Conservation (phyloP, 2,329 filamentous ascomycete genomes). For the Penicillium janthinellum region DNA sequence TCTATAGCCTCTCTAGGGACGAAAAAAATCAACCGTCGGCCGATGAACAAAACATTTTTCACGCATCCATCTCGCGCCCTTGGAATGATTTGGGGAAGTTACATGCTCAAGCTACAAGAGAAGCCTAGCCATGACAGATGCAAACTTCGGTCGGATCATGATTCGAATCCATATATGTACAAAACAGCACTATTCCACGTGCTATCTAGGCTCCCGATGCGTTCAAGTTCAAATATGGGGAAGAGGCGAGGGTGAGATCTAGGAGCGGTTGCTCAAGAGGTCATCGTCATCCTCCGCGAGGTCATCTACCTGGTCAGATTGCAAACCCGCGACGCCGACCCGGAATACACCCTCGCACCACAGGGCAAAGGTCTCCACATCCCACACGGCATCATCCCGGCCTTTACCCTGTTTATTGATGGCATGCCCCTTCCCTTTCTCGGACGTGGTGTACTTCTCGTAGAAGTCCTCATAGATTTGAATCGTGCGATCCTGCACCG, state of each 20-base stretch:
- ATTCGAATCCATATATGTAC: constrained; percentile 3
- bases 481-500: constrained; percentile 65
- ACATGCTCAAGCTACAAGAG: background rate
- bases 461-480: constrained; percentile 67
- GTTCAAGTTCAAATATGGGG: constrained; percentile 17
- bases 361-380: constrained; percentile 64
- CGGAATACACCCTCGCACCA: constrained; percentile 63
- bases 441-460: constrained; percentile 51
- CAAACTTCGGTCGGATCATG: background rate
- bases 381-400: constrained; percentile 64
- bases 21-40: background rate
- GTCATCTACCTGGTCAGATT: constrained; percentile 22
- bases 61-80: background rate
- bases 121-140: background rate
- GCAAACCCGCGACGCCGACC: constrained; percentile 49
- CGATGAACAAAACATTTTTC: background rate
- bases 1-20: background rate
- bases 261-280: constrained; percentile 22
- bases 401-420: constrained; percentile 59
- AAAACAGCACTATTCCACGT: constrained; percentile 1
- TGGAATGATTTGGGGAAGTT: background rate
- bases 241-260: constrained; percentile 3
- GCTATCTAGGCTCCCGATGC: constrained; percentile 9
- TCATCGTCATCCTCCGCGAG: constrained; percentile 35
- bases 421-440: constrained; percentile 39